Conservation (phyloP, 2,329 filamentous ascomycete genomes). For the Zymoseptoria brevis region DNA sequence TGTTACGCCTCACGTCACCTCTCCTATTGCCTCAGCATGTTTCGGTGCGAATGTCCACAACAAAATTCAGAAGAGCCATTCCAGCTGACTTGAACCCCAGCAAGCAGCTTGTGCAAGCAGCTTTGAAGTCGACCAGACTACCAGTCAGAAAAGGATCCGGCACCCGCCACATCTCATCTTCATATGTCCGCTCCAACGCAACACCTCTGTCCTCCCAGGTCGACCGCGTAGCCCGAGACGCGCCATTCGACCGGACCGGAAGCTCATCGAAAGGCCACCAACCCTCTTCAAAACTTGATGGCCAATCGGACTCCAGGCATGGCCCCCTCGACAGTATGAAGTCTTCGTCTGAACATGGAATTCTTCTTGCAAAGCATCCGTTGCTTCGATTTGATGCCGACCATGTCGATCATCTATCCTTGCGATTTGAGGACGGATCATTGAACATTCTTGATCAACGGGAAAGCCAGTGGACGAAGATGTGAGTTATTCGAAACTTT, state of each 20-base stretch:
- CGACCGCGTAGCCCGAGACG: slow-evolving; percentile 4
- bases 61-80: not conserved
- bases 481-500: slow-evolving; percentile 6
- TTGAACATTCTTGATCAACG: slow-evolving; percentile 12
- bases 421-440: slow-evolving; percentile 12
- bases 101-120: not conserved
- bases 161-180: not conserved
- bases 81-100: not conserved
- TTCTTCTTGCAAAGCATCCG: slow-evolving; percentile 11
- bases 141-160: not conserved
- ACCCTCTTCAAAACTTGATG: slow-evolving; percentile 12
- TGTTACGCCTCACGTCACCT: not conserved
- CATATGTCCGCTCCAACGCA: not conserved
- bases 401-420: slow-evolving; percentile 3
- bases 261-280: slow-evolving; percentile 9
- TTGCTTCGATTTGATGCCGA: slow-evolving; percentile 10
- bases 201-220: not conserved
- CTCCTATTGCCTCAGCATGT: not conserved
- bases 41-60: not conserved
- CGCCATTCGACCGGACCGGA: slow-evolving; percentile 10
- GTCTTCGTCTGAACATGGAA: not conserved
- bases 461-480: slow-evolving; percentile 9
- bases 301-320: slow-evolving; percentile 6
- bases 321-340: slow-evolving; percentile 6
- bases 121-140: not conserved